Base-by-base conservation (phyloP, 2,329 filamentous ascomycete genomes). In the Alternaria triticina region DNA sequence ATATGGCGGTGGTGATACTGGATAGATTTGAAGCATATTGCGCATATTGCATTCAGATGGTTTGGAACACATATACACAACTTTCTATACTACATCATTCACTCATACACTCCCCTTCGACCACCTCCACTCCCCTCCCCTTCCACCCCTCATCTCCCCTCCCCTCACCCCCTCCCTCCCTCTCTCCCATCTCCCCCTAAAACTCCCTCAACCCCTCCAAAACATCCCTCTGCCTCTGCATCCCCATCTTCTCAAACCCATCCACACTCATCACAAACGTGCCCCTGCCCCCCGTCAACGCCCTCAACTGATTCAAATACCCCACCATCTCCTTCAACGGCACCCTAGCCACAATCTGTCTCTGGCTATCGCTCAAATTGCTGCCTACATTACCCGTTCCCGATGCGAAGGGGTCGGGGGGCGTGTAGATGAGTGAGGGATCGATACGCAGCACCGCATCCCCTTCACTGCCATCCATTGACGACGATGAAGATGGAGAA, bases 301-400 rank as follows among this genome's bases (percentile, higher is more conserved):
- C 94, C 56, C 96, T 86, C 67, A 99, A 81, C 76, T 96, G 92
- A 77, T 93, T 93, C 71, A 98, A 84, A 79, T 98, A 99, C 45
- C 95, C 92, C 36, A 98, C 90, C 93, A 98, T 97, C 81, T 98
- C 95, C 81, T 96, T 96, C 72, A 98, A 85, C 30, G 96, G 96
- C 27, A 98, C 95, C 73, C 92, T 89, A 22, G 94, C 96, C 11
- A 91, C 89, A 70, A 99, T 93, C 61, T 88, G 87, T 30, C 85
- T 79, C 71, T 78, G 71, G 50, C 70, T 62, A 69, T 76, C 64
- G 70, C 63, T 66, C 3, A 68, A 36, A 6, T 65, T 72, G 10
- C 57, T 65, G 1, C 66, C 65, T 33, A 69, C 44, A 4, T 72
- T 67, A 2, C 69, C 71, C 0, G 68, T 70, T 0, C 72, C 72